Percentiles rank a stretch among this genome's conserved stretches.
Conservation (phyloP, 1,284 basidiomycete genomes). For the Ceratobasidium theobromae region DNA sequence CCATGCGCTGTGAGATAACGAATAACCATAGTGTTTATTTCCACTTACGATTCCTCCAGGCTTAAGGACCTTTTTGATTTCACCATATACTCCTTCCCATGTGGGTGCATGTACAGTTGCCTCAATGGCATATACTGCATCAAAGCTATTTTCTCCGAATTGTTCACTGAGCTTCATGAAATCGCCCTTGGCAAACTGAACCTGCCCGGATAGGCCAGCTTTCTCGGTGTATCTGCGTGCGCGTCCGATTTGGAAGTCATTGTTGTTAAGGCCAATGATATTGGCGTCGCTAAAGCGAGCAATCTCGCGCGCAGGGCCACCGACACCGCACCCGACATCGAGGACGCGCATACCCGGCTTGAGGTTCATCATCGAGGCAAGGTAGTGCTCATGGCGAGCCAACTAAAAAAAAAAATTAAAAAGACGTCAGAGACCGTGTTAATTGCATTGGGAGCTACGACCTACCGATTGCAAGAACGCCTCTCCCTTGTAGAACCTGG, state of each 20-base stretch:
- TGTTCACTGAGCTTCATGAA: conserved; percentile 94
- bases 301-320: conserved; percentile 95
- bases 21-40: background rate
- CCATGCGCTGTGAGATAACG: background rate
- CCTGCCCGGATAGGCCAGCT: conserved; percentile 75
- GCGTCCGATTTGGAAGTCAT: conserved; percentile 90
- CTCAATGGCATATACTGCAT: conserved; percentile 99
- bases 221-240: conserved; percentile 82
- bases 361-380: conserved; percentile 80
- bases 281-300: conserved; percentile 86
- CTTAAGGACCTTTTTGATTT: conserved; percentile 95
- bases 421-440: background rate
- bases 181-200: conserved; percentile 87
- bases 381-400: conserved; percentile 98
- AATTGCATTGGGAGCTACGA: conserved; percentile 9
- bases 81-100: conserved; percentile 93
- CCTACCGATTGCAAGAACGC: conserved; percentile 67
- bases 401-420: conserved; percentile 52
- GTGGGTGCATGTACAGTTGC: conserved; percentile 95
- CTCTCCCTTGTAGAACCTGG: conserved; percentile 96
- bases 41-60: conserved; percentile 87
- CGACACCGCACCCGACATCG: conserved; percentile 97
- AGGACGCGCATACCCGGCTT: conserved; percentile 93
- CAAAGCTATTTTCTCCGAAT: conserved; percentile 93
- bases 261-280: conserved; percentile 94